A percentile compares a stretch with the other conserved stretches of the same genome.
These are phyloP conservation scores for Pyrenophora tritici-repentis DNA, from an alignment of 2,329 filamentous ascomycete genomes.

Conservation along the genomic window DNA sequence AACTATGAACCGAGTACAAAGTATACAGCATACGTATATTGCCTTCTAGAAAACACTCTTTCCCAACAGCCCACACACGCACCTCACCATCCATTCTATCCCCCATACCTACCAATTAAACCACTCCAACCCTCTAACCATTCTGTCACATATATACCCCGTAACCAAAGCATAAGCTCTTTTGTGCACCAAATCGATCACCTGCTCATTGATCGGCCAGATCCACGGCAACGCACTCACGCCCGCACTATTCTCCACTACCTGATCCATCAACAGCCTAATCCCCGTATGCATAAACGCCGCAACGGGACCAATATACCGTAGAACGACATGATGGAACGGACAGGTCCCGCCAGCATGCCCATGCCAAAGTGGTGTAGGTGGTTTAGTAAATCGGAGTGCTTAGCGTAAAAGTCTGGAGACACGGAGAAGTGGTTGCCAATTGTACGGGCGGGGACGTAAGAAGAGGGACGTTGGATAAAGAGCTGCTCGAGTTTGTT, in stretches of 20 bases:
- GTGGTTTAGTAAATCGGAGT: slow-evolving; percentile 33
- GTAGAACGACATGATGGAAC: slow-evolving; percentile 38
- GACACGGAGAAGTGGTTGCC: slow-evolving; percentile 32
- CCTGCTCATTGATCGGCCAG: slow-evolving; percentile 43
- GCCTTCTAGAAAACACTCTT: no score
- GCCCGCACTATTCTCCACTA: slow-evolving; percentile 36
- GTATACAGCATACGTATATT: no score
- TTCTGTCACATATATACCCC: slow-evolving; percentile 33
- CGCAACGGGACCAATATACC: slow-evolving; percentile 41
- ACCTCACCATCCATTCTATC: no score
- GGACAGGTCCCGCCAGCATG: slow-evolving; percentile 33
- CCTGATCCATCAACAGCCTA: slow-evolving; percentile 37
- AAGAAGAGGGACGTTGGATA: slow-evolving; percentile 35
- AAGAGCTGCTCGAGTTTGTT: slow-evolving; percentile 39
- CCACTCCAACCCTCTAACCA: slow-evolving; percentile 26
- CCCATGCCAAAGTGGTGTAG: slow-evolving; percentile 38
- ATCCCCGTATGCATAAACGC: slow-evolving; percentile 37
- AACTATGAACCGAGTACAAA: no score
- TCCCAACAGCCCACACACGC: no score
- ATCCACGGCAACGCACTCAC: slow-evolving; percentile 40
- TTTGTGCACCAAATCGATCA: slow-evolving; percentile 40
- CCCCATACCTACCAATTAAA: slow-evolving; percentile 9
- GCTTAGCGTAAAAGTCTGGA: slow-evolving; percentile 9
- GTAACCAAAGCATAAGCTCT: slow-evolving; percentile 32
- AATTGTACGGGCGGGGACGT: slow-evolving; percentile 38